Percentiles rank a stretch among this genome's conserved stretches.
phyloP scores from a whole-genome alignment of 1,284 basidiomycete genomes.

The Sporisorium sorghi region DNA sequence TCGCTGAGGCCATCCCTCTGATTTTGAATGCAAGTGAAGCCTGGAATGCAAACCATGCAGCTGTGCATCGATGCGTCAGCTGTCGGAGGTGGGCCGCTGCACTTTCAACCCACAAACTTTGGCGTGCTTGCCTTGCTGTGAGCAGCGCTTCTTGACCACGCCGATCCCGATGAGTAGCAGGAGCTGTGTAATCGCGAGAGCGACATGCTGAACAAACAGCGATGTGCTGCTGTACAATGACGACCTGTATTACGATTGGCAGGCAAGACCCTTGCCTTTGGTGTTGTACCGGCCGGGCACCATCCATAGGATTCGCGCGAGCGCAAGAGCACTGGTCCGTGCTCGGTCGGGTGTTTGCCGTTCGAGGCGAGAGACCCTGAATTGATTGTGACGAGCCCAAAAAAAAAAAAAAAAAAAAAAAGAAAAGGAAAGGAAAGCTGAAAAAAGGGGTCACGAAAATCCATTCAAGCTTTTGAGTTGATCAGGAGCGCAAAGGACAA shows the following conservation, averaged over 20 bases:
- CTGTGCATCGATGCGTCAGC: background rate
- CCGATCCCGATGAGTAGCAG: background rate
- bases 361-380: background rate
- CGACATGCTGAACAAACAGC: no score
- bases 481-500: no score
- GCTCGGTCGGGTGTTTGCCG: background rate
- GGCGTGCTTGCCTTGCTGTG: background rate
- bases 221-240: slow-evolving; percentile 1
- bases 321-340: slow-evolving; percentile 7
- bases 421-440: background rate
- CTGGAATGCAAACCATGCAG: background rate
- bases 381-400: slow-evolving; percentile 1
- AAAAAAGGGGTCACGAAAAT: slow-evolving; percentile 1
- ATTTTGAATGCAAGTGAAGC: background rate
- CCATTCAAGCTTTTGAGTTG: no score
- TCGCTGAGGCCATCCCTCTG: background rate
- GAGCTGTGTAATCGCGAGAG: background rate
- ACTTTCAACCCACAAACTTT: background rate
- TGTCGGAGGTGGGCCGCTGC: background rate
- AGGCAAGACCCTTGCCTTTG: background rate
- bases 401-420: background rate
- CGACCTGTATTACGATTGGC: background rate
- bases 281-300: slow-evolving; percentile 1
- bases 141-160: background rate
- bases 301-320: slow-evolving; percentile 1